A percentile compares a stretch with the other conserved stretches of the same genome.
Evolutionary conservation across 352 stramenopile species (phyloP).

Genomic region (Phytophthora constricta): DNA sequence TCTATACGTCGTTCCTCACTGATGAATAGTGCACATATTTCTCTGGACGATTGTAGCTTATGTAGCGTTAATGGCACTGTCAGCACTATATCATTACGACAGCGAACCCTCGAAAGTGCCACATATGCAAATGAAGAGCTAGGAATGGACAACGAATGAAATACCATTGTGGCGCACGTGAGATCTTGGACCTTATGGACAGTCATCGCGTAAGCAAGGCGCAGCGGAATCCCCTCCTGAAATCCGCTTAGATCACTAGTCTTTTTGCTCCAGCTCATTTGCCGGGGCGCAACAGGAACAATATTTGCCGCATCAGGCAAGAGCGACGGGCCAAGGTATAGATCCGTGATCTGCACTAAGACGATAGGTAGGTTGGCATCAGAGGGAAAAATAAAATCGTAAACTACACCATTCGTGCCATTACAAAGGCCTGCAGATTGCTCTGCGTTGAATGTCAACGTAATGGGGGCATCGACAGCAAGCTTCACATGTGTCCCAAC

Average conservation of each 20-base stretch:
- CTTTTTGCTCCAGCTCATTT: background rate
- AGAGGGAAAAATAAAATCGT: background rate
- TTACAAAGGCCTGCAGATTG: conserved; percentile 11
- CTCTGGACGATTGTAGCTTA: background rate
- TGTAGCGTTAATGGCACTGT: background rate
- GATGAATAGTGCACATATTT: too few species aligned
- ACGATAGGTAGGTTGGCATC: background rate
- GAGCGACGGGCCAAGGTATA: conserved; percentile 1
- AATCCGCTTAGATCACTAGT: background rate
- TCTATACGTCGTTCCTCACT: too few species aligned
- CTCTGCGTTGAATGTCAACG: background rate
- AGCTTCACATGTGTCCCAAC: background rate
- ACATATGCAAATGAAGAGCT: conserved; percentile 1
- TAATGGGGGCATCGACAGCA: conserved; percentile 2
- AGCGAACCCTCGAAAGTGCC: background rate
- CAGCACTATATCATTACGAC: background rate
- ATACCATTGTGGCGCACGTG: conserved; percentile 1
- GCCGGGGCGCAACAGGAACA: background rate
- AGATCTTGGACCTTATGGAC: conserved; percentile 14
- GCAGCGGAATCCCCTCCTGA: background rate
- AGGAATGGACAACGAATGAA: background rate
- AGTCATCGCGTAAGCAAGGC: conserved; percentile 5
- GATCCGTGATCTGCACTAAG: background rate
- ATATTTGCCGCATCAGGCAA: background rate
- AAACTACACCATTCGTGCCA: conserved; percentile 7